Conservation (phyloP, 352 stramenopile species). For the Globisporangium cystogenes region DNA sequence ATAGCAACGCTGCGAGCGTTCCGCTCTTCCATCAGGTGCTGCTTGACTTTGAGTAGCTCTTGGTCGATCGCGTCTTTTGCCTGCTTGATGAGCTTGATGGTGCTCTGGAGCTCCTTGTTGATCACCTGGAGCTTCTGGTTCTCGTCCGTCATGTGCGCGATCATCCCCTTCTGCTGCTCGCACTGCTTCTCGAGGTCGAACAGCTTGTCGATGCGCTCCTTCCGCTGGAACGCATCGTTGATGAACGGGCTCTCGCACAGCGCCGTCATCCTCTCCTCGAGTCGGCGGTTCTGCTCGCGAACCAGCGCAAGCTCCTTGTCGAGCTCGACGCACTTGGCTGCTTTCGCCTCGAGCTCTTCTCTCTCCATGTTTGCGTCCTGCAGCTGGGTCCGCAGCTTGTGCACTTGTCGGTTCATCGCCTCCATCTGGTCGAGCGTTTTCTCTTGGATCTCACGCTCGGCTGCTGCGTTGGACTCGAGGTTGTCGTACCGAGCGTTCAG, state of each 20-base stretch:
- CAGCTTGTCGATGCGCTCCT: slow-evolving; percentile 82
- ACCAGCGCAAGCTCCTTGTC: slow-evolving; percentile 76
- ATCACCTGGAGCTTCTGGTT: slow-evolving; percentile 76
- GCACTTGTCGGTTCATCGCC: slow-evolving; percentile 88
- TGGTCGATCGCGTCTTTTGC: slow-evolving; percentile 65
- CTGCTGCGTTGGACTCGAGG: slow-evolving; percentile 72
- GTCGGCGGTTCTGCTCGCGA: slow-evolving; percentile 71
- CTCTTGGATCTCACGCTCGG: slow-evolving; percentile 88
- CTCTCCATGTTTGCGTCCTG: slow-evolving; percentile 77
- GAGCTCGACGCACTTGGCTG: slow-evolving; percentile 62
- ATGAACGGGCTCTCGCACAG: slow-evolving; percentile 94
- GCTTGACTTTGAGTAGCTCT: slow-evolving; percentile 48
- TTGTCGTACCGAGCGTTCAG: slow-evolving; percentile 88
- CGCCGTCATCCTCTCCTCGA: slow-evolving; percentile 88
- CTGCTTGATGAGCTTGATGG: slow-evolving; percentile 77
- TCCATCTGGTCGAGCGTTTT: slow-evolving; percentile 86
- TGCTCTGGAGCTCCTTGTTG: slow-evolving; percentile 81
- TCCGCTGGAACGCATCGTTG: slow-evolving; percentile 86
- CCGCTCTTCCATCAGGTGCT: slow-evolving; percentile 67
- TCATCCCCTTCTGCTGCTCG: slow-evolving; percentile 67
- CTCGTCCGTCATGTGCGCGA: slow-evolving; percentile 64
- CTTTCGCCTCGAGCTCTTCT: slow-evolving; percentile 61
- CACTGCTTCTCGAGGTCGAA: slow-evolving; percentile 82
- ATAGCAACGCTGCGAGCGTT: slow-evolving; percentile 28
- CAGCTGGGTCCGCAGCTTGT: slow-evolving; percentile 81